phyloP scores from a whole-genome alignment of 495 filamentous ascomycete species.

The Annulohypoxylon nitens region DNA sequence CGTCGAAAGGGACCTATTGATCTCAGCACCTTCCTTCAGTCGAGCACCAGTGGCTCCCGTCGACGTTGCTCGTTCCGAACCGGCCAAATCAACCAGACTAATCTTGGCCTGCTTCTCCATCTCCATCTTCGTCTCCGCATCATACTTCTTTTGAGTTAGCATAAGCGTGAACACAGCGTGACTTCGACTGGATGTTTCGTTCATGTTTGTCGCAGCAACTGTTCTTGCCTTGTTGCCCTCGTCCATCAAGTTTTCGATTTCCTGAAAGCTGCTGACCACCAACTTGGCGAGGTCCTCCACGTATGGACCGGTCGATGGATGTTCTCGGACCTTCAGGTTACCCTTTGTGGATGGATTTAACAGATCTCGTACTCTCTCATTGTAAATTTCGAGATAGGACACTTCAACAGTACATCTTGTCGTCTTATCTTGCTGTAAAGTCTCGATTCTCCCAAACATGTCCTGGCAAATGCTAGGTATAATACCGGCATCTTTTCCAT shows the following conservation, averaged over 20 bases:
- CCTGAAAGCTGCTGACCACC: slow-evolving; percentile 94
- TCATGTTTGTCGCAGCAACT: slow-evolving; percentile 99
- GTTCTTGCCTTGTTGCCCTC: slow-evolving; percentile 99
- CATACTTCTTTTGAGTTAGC: slow-evolving; percentile 92
- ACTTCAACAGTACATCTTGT: slow-evolving; percentile 94
- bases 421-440: slow-evolving; percentile 80
- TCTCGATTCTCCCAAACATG: slow-evolving; percentile 90
- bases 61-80: slow-evolving; percentile 95
- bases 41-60: slow-evolving; percentile 96
- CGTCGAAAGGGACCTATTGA: slow-evolving; percentile 96
- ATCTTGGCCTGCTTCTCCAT: slow-evolving; percentile 98
- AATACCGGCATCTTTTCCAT: slow-evolving; percentile 94
- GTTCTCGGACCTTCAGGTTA: slow-evolving; percentile 95
- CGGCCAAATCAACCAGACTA: slow-evolving; percentile 96
- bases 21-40: slow-evolving; percentile 98
- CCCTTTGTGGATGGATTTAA: slow-evolving; percentile 97
- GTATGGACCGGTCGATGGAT: slow-evolving; percentile 96
- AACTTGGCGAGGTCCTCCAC: slow-evolving; percentile 98
- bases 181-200: slow-evolving; percentile 97
- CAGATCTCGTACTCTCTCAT: slow-evolving; percentile 96
- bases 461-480: slow-evolving; percentile 98
- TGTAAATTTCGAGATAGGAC: slow-evolving; percentile 99
- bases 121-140: slow-evolving; percentile 93
- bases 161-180: slow-evolving; percentile 99
- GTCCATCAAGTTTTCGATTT: slow-evolving; percentile 98